Evolutionary conservation across 2,329 filamentous ascomycete genomes (phyloP).

Genomic region (Alternaria arbusti): DNA sequence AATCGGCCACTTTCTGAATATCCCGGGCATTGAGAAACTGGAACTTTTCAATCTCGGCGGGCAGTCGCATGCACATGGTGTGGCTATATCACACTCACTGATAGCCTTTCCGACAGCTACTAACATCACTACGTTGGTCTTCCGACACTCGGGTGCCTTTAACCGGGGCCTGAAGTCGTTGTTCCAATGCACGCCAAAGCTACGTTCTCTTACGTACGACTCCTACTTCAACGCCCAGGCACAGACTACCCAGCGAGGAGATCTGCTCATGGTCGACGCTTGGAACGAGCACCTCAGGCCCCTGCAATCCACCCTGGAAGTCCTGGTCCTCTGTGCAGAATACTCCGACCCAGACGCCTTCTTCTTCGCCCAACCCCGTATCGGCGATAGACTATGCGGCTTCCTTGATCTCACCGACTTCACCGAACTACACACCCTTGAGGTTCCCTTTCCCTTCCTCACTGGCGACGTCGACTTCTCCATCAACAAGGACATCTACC

Average conservation of each 20-base stretch:
- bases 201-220: constrained; percentile 33
- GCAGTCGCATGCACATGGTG: neutral
- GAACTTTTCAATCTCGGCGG: constrained; percentile 20
- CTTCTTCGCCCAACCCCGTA: constrained; percentile 31
- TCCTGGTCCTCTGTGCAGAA: constrained; percentile 30
- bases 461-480: constrained; percentile 31
- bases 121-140: constrained; percentile 27
- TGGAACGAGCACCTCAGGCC: constrained; percentile 24
- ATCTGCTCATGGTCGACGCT: constrained; percentile 20
- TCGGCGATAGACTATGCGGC: constrained; percentile 19
- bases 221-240: constrained; percentile 25
- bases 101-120: constrained; percentile 6
- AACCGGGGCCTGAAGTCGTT: constrained; percentile 7
- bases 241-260: neutral
- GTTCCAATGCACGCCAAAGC: constrained; percentile 22
- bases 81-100: neutral
- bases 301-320: constrained; percentile 19
- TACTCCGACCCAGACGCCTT: constrained; percentile 21
- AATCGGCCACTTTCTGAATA: constrained; percentile 21
- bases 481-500: constrained; percentile 28
- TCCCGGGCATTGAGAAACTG: constrained; percentile 20
- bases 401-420: constrained; percentile 32
- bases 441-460: constrained; percentile 33
- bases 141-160: constrained; percentile 23
- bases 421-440: constrained; percentile 29